These are phyloP conservation scores for Discostella stelligeroides DNA, from an alignment of 108 stramenopile species.

Conservation along the genomic window DNA sequence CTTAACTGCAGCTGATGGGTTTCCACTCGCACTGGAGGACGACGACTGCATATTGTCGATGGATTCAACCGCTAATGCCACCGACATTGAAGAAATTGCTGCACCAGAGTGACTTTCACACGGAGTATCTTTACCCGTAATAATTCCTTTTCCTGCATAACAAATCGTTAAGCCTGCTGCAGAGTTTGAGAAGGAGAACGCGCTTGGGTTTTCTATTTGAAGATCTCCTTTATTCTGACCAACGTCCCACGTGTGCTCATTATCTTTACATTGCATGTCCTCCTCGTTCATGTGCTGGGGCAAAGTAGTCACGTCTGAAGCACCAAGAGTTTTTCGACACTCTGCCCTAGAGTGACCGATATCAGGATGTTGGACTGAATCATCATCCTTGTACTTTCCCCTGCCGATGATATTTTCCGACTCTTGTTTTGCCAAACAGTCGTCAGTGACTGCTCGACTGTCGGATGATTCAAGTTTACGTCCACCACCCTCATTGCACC, in stretches of 20 bases:
- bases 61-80: too few relatives aligned
- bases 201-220: constrained; percentile 5
- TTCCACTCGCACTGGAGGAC: too few relatives aligned
- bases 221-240: background rate
- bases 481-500: constrained; percentile 11
- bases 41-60: too few relatives aligned
- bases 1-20: background rate
- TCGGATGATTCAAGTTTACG: background rate
- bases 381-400: background rate
- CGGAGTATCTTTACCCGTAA: background rate
- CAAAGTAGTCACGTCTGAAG: background rate
- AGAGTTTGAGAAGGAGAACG: background rate
- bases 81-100: background rate
- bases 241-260: background rate
- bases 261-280: constrained; percentile 5
- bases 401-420: background rate
- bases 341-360: background rate
- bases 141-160: background rate
- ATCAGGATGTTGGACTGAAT: background rate
- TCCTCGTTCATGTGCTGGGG: background rate
- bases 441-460: background rate
- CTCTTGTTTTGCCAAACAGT: background rate
- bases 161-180: too few relatives aligned
- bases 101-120: background rate
- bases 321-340: background rate